phyloP scores from a whole-genome alignment of 2,329 filamentous ascomycete species.

The Nothophoma quercina region DNA sequence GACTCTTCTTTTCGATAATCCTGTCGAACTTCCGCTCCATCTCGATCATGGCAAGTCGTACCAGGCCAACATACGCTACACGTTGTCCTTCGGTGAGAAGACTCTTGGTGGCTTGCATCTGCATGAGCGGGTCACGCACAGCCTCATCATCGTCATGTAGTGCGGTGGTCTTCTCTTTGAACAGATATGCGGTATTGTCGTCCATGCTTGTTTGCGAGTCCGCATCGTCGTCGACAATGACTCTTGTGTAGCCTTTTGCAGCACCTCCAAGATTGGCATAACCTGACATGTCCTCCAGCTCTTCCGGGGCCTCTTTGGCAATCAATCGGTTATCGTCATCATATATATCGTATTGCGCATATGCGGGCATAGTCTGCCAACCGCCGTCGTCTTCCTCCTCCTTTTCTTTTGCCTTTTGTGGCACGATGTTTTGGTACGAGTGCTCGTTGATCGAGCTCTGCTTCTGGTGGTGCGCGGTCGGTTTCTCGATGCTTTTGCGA shows the following conservation, averaged over 20 bases:
- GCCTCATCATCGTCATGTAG: conserved; percentile 76
- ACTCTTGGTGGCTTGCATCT: conserved; percentile 95
- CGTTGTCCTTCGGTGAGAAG: conserved; percentile 93
- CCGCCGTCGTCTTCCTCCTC: conserved; percentile 70
- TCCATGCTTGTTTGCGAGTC: conserved; percentile 96
- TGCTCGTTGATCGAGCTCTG: conserved; percentile 73
- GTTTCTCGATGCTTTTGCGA: conserved; percentile 18
- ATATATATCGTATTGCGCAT: conserved; percentile 92
- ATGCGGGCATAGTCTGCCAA: conserved; percentile 97
- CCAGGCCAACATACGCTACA: conserved; percentile 93
- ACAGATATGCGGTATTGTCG: conserved; percentile 95
- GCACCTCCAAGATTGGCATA: conserved; percentile 86
- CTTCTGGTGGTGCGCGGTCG: conserved; percentile 12
- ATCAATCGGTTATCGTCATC: conserved; percentile 91
- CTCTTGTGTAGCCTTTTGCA: conserved; percentile 92
- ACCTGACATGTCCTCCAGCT: conserved; percentile 72
- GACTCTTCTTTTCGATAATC: conserved; percentile 64
- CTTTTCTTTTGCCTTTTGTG: conserved; percentile 57
- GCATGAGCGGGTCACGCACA: conserved; percentile 78
- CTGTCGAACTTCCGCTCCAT: conserved; percentile 75
- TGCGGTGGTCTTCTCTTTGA: conserved; percentile 74
- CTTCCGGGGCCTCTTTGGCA: conserved; percentile 77
- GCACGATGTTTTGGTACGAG: conserved; percentile 82
- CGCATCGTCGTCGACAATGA: conserved; percentile 94
- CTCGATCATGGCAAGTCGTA: conserved; percentile 78